A percentile compares a stretch with the other conserved stretches of the same genome.
Evolutionary conservation across 106 monocot genomes (phyloP).

Genomic region (Triglochin maritima): DNA sequence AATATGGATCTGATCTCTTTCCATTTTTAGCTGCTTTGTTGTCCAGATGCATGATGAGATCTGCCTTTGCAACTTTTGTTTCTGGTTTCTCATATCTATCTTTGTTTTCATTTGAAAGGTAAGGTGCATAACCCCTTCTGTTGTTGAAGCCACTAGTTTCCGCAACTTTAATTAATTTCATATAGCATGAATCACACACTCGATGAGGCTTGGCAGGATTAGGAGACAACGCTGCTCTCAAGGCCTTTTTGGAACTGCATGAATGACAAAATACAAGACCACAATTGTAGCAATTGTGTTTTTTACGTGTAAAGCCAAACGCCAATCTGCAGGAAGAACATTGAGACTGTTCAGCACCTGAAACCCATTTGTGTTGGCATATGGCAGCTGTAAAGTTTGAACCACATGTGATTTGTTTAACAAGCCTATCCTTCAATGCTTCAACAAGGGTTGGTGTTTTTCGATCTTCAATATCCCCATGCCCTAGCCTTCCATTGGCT

Average conservation of each 20-base stretch:
- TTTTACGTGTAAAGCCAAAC: conserved; percentile 94
- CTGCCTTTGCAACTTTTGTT: conserved; percentile 22
- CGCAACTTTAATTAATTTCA: conserved; percentile 41
- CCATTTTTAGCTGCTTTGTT: conserved; percentile 62
- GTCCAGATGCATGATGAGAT: conserved; percentile 42
- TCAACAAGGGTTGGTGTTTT: conserved; percentile 17
- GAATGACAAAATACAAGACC: conserved; percentile 80
- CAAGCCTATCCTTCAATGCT: conserved; percentile 24
- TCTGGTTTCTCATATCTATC: conserved; percentile 50
- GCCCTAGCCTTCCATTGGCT: conserved; percentile 17
- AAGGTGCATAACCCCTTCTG: conserved; percentile 31
- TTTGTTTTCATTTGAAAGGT: conserved; percentile 39
- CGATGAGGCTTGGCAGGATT: conserved; percentile 78
- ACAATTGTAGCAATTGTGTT: conserved; percentile 88
- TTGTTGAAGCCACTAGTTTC: conserved; percentile 27
- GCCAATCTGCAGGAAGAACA: conserved; percentile 70
- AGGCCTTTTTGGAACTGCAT: conserved; percentile 70
- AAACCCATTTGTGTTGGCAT: conserved; percentile 89
- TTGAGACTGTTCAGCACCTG: conserved; percentile 77
- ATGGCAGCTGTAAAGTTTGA: conserved; percentile 84
- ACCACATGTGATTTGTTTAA: conserved; percentile 77
- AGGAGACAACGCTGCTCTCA: conserved; percentile 56
- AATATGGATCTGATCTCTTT: conserved; percentile 44
- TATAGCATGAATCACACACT: conserved; percentile 80
- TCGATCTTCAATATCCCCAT: conserved; percentile 18